Base-by-base conservation (phyloP, 1,284 basidiomycete species). In the Ustilago bromivora region DNA sequence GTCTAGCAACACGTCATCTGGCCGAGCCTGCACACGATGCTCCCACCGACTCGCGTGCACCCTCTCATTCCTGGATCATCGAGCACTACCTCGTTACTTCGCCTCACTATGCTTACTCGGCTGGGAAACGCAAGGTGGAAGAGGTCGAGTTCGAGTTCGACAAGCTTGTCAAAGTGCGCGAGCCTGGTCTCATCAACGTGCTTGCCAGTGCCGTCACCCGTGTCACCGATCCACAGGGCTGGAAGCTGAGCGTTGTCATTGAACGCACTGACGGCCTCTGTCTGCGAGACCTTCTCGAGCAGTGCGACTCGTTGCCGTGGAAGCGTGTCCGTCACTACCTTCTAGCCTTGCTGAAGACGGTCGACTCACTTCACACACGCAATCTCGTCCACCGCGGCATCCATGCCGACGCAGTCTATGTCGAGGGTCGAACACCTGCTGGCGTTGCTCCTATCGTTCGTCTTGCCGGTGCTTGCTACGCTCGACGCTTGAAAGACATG, bases 131-230 rank as follows among this genome's bases (percentile, higher is more conserved):
- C 28, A 84, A 84, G 59, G 57, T 86, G 4, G 80, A 84, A 49
- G 84, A 86, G 51, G 71, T 86, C 19, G 84, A 85, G 53, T 65
- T 58, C 19, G 83, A 84, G 49, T 68, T 86, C 12, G 76, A 76
- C 19, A 71, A 71, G 58, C 63, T 86, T 32, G 57, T 74, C 55
- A 66, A 70, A 23, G 57, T 86, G 17, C 61, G 69, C 23, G 70
- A 79, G 23, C 71, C 75, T 7, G 57, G 64, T 3, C 62, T 86
- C 35, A 60, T 83, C 62, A 81, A 78, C 23, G 63, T 86, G 10
- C 62, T 83, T 4, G 79, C 80, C 4, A 78, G 74, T 36, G 71
- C 80, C 8, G 72, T 84, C n/a, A 78, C 76, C 0, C 71, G 76
- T 10, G 59, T 71, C 41, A 23, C 49, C 9, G 71, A 74, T 36